A percentile compares a stretch with the other conserved stretches of the same genome.
These are phyloP conservation scores for Eucalyptus tenuipes DNA, from an alignment of 345 rosid genomes.

Conservation along the genomic window DNA sequence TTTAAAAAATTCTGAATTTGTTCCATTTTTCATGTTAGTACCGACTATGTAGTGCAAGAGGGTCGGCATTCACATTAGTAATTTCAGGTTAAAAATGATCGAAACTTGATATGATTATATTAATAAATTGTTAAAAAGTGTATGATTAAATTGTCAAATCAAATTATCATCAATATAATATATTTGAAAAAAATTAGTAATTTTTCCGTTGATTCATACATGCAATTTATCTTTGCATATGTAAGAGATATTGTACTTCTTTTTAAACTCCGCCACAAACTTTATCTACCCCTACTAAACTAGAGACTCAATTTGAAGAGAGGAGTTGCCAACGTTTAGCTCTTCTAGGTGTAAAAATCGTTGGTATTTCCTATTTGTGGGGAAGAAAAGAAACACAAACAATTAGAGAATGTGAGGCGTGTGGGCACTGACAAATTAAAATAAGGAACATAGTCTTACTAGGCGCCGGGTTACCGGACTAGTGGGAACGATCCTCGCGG, in stretches of 20 bases:
- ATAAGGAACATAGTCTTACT: fast-evolving
- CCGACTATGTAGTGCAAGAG: fast-evolving
- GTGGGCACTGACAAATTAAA: fast-evolving
- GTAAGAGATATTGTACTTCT: not conserved
- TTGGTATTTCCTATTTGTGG: too few species aligned
- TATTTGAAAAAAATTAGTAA: not conserved
- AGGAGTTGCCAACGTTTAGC: too few species aligned
- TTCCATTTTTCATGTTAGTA: fast-evolving
- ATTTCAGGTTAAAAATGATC: not conserved
- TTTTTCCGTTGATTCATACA: not conserved
- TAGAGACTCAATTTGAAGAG: not conserved
- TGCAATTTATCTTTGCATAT: not conserved
- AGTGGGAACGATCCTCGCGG: fast-evolving
- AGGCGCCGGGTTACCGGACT: fast-evolving
- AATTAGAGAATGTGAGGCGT: too few species aligned
- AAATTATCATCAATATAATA: not conserved
- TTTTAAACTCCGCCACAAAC: not conserved
- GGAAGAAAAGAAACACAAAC: too few species aligned
- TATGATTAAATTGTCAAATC: not conserved
- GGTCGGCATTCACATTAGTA: not conserved
- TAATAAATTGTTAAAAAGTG: not conserved
- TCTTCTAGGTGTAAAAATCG: too few species aligned
- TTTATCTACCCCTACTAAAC: not conserved
- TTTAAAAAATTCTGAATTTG: too few species aligned
- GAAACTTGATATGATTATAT: fast-evolving